These are phyloP conservation scores for Sanghuangporus sanghuang DNA, from an alignment of 1,284 basidiomycete genomes.

Conservation along the genomic window DNA sequence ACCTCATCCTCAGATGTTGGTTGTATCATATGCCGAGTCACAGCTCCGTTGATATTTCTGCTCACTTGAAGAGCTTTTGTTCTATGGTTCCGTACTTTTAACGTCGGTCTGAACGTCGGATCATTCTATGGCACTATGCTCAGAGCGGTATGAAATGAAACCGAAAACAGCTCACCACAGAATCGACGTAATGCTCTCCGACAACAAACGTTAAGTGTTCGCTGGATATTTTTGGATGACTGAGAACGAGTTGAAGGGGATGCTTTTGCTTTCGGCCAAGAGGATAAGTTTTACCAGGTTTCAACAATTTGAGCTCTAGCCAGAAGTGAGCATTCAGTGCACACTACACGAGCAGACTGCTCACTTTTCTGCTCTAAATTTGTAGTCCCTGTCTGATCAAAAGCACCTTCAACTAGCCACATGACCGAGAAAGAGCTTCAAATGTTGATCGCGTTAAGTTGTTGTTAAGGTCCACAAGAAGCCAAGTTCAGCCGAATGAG, in stretches of 20 bases:
- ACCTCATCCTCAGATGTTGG: constrained; percentile 31
- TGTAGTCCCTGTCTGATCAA: constrained; percentile 37
- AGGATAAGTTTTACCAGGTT: constrained; percentile 44
- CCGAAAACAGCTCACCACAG: constrained; percentile 41
- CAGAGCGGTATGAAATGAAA: constrained; percentile 10
- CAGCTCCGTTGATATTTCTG: constrained; percentile 29
- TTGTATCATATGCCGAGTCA: constrained; percentile 25
- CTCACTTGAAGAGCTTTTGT: constrained; percentile 33
- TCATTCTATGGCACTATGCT: constrained; percentile 16
- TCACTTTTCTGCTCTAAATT: constrained; percentile 35
- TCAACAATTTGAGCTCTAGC: constrained; percentile 57
- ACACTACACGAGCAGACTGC: constrained; percentile 16
- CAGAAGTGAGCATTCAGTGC: background rate
- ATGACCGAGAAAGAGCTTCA: constrained; percentile 25
- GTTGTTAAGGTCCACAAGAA: too few species aligned
- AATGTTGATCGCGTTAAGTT: background rate
- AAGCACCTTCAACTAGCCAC: constrained; percentile 50
- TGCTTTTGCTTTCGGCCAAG: constrained; percentile 50
- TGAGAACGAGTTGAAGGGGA: constrained; percentile 38
- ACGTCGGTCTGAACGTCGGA: constrained; percentile 27
- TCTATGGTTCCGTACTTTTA: constrained; percentile 43
- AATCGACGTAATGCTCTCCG: constrained; percentile 40
- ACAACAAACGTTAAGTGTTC: constrained; percentile 53
- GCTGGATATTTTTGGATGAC: constrained; percentile 56
- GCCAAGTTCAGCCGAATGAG: too few species aligned